Percentiles rank a stretch among this genome's conserved stretches.
phyloP scores from a whole-genome alignment of 306 rosid species.

The Quillaja saponaria region DNA sequence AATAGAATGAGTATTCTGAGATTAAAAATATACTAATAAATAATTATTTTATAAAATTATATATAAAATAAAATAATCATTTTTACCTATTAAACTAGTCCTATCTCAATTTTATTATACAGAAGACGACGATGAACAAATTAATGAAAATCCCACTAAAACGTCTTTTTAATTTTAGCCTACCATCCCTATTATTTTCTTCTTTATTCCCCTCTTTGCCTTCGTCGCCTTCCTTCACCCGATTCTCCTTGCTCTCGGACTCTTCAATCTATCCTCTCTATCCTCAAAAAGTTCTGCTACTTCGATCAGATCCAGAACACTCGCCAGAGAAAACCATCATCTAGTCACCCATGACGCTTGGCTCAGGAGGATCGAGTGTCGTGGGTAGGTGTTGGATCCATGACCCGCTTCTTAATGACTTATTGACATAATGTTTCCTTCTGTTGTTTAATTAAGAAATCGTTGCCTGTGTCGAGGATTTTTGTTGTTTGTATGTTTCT shows the following conservation, averaged over 20 bases:
- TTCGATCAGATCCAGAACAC: conserved; percentile 62
- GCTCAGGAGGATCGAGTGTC: conserved; percentile 95
- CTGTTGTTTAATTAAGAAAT: not conserved
- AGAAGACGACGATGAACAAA: too few relatives aligned
- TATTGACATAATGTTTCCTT: conserved; percentile 7
- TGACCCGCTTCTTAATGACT: not conserved
- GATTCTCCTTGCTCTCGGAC: conserved; percentile 27
- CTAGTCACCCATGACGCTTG: conserved; percentile 88
- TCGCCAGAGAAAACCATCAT: conserved; percentile 17
- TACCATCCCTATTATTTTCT: conserved; percentile 13
- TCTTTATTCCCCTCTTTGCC: conserved; percentile 42
- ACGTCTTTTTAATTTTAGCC: conserved; percentile 20
- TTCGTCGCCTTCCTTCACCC: conserved; percentile 25
- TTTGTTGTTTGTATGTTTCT: conserved; percentile 24
- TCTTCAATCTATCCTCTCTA: conserved; percentile 16
- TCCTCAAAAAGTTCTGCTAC: conserved; percentile 19
- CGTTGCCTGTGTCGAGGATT: not conserved
- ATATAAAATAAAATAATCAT: too few relatives aligned
- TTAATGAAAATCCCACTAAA: conserved; percentile 11
- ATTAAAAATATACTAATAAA: too few relatives aligned
- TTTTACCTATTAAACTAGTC: too few relatives aligned
- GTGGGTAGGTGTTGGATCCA: conserved; percentile 66
- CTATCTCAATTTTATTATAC: too few relatives aligned
- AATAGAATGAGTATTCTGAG: too few relatives aligned
- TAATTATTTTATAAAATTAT: too few relatives aligned